Conservation (phyloP, 2,329 filamentous ascomycete genomes). For the Macroventuria anomochaeta region DNA sequence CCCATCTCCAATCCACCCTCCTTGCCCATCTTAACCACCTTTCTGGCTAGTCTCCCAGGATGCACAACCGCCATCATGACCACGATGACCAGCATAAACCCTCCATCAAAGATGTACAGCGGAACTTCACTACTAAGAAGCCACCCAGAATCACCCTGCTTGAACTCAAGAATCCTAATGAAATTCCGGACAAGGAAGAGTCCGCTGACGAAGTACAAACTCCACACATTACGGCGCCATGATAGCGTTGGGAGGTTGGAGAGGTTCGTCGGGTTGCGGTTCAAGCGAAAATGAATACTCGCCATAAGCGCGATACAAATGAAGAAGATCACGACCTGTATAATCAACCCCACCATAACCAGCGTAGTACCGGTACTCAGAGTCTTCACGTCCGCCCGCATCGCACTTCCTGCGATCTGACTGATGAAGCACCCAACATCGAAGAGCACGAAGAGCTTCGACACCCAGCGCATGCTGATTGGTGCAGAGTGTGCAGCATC, state of each 20-base stretch:
- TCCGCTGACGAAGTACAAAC: neutral
- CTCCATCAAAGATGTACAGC: neutral
- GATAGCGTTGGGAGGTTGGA: neutral
- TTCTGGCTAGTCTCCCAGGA: neutral
- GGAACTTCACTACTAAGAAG: neutral
- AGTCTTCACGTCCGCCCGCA: conserved; percentile 19
- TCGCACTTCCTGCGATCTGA: conserved; percentile 29
- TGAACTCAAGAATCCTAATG: neutral
- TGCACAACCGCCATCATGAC: neutral
- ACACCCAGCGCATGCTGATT: conserved; percentile 32
- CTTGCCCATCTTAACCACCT: neutral
- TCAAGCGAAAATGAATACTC: conserved; percentile 21
- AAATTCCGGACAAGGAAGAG: neutral
- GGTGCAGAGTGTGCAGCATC: conserved; percentile 48
- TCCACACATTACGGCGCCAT: neutral
- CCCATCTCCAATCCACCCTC: neutral
- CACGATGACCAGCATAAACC: neutral
- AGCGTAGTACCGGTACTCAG: conserved; percentile 15
- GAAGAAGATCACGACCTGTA: conserved; percentile 23
- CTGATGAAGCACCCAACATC: conserved; percentile 21
- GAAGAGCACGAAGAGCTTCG: conserved; percentile 5
- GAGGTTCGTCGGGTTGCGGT: conserved; percentile 13
- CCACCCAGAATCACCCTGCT: conserved; percentile 6
- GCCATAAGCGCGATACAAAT: conserved; percentile 21
- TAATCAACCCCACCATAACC: conserved; percentile 22